Evolutionary conservation across 75 land plant species (phyloP).

Genomic region (Selaginella moellendorffii): DNA sequence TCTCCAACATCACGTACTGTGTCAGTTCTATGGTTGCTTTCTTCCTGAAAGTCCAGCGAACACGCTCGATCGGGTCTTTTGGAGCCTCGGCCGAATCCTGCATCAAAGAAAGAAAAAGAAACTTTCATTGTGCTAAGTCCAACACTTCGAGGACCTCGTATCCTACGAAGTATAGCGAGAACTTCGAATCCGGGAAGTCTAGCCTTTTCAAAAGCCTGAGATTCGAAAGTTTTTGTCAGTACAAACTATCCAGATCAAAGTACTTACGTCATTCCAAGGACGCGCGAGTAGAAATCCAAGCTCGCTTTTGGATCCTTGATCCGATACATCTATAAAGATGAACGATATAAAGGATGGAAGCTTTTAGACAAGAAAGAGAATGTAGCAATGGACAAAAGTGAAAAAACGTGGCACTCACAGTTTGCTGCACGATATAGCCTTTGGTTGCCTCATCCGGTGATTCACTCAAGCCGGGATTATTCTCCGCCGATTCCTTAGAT

Average conservation of each 20-base stretch:
- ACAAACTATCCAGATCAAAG: no score
- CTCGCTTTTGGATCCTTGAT: conserved; percentile 88
- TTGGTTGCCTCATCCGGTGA: conserved; percentile 60
- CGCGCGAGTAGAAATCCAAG: conserved; percentile 82
- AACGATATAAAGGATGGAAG: no score
- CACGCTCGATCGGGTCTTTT: conserved; percentile 33
- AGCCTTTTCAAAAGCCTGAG: conserved; percentile 68
- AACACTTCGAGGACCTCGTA: conserved; percentile 74
- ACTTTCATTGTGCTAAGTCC: no score
- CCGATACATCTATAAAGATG: conserved; percentile 93
- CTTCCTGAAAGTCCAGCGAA: conserved; percentile 54
- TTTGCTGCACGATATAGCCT: conserved; percentile 71
- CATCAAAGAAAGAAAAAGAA: no score
- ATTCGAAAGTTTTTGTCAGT: no score
- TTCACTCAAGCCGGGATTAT: conserved; percentile 64
- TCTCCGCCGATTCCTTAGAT: conserved; percentile 39
- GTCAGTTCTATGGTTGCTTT: conserved; percentile 79
- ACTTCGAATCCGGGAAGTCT: conserved; percentile 79
- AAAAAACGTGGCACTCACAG: conserved; percentile 26
- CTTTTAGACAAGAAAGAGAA: no score
- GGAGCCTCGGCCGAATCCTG: conserved; percentile 58
- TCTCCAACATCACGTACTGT: no score
- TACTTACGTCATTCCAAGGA: conserved; percentile 89
- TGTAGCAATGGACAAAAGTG: neutral
- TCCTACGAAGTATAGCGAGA: conserved; percentile 81